Percentiles rank a stretch among this genome's conserved stretches.
These are phyloP conservation scores for Hypocreales sp. DNA, from an alignment of 2,329 filamentous ascomycete species.

Conservation along the genomic window DNA sequence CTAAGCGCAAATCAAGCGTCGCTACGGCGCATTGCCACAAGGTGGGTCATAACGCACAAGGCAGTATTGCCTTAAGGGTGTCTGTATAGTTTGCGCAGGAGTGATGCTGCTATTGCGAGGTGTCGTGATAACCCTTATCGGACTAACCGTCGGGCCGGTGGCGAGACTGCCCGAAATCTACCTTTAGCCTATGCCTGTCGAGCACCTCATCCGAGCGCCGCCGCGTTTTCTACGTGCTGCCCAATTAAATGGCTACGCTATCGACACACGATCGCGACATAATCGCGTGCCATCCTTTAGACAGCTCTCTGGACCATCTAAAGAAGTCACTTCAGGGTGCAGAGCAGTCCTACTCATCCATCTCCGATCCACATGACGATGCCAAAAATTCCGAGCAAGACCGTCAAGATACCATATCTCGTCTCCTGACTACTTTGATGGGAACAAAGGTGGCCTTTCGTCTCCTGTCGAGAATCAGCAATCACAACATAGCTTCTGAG, in stretches of 20 bases:
- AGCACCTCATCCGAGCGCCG: background rate
- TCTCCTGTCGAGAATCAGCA: background rate
- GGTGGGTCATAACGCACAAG: too few species aligned
- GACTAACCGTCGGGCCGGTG: too few species aligned
- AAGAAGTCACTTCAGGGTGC: background rate
- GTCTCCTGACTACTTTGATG: conserved; percentile 1
- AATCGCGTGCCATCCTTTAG: background rate
- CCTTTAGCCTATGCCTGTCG: background rate
- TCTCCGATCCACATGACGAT: background rate
- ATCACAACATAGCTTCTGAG: background rate
- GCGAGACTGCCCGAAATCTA: too few species aligned
- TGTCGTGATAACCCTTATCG: too few species aligned
- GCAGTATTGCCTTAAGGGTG: too few species aligned
- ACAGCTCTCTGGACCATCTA: background rate
- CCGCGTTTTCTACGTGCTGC: background rate
- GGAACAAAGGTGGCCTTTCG: background rate
- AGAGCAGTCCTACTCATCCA: background rate
- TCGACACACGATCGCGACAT: background rate
- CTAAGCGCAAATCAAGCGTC: too few species aligned
- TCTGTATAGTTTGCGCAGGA: too few species aligned
- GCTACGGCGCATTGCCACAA: too few species aligned
- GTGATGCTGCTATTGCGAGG: too few species aligned
- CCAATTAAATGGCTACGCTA: background rate
- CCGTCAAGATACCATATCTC: background rate
- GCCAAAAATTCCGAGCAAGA: background rate